Base-by-base conservation (phyloP, 2,329 filamentous ascomycete genomes). In the Cercospora zeina region DNA sequence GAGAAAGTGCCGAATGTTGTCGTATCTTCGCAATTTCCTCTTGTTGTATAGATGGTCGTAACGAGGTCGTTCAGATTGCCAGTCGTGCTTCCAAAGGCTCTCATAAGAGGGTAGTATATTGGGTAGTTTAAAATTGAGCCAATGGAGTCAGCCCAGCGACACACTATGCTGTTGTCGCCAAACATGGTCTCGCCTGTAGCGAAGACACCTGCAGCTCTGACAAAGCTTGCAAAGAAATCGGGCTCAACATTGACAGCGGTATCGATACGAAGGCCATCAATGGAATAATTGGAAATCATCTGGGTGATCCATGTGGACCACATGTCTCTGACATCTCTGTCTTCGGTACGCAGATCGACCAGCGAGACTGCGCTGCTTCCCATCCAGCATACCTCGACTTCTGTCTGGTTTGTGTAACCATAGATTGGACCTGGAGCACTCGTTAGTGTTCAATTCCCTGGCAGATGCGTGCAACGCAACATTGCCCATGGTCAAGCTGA, bases 301-400 rank as follows among this genome's bases (percentile, higher is more conserved):
- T 71, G 66, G 1, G 69, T 66, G 39, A 79, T 74, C 79, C 79
- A 80, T 21, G 74, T 62, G 30, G 75, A 69, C 68, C 79, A 75
- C 59, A 77, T 74, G n/a, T 76, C 65, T 61, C 74, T 73, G 1
- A 80, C 78, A 1, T 72, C 70, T 5, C 70, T 59, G 45, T 78
- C 73, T 54, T 81, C 78, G 4, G 80, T 82, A 24, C 77, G 74
- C 13, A 82, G 70, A 66, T 82, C 81, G 1, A 78, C 77, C 27
- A 82, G 75, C 8, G 79, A 71, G 11, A 82, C 78, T 2, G 70
- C 76, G 27, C 76, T 70, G 67, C 82, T 79, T 10, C 82, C 83
- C 24, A 82, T 74, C 81, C 82, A 84, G 72, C 83, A 83, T 55
- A 73, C 59, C 62, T 80, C 75, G 5, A 77, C 74, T 37, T 75